Evolutionary conservation across 768 basidiomycete species (phyloP), one percentile per base, ranked within the genome.

Genomic region (Lenzites betulinus): DNA sequence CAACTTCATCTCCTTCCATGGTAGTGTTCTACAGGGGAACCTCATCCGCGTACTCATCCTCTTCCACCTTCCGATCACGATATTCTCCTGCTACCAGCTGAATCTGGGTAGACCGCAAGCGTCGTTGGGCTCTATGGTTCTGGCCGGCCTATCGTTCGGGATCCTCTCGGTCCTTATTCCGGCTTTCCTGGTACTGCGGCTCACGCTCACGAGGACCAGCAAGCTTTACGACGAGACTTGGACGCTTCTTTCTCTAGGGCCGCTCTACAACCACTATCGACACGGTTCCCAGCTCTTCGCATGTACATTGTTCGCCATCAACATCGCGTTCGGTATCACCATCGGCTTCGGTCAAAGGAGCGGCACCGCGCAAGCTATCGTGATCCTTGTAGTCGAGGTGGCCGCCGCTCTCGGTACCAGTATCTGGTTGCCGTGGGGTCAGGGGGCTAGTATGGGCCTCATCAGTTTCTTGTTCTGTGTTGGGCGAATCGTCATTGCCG

Each of bases 361-460:
- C 62, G 96, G 95, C 3, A 95, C 93, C 0, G 87, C 92, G 3
- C 97, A 98, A 71, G 90, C 94, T 3, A 87, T 96, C 64, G 81
- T 98, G 54, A 87, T 99, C 64, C 80, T 98, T 26, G 82, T 97
- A 30, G 83, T 93, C 20, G 97, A 99, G 72, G 89, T 99, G 16
- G 80, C 81, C 22, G 87, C 90, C 44, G 92, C 95, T 6, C 77
- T 98, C 59, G 85, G 92, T 26, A 97, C 95, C 33, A 95, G 92
- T 62, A 79, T 96, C 33, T 97, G 93, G 93, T 82, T 97, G 60
- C 95, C 95, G 18, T 99, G 96, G 96, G 93, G 93, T 30, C 90
- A 90, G 54, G 94, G 96, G 1, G 94, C 96, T 1, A 92, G 93
- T 62, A 98, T 98, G 97, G 96, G 95, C 15, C 80, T 95, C 36